Percentiles rank a stretch among this genome's conserved stretches.
These are phyloP conservation scores for Chrysosporium queenslandicum DNA, from an alignment of 2,329 filamentous ascomycete genomes.

Conservation along the genomic window DNA sequence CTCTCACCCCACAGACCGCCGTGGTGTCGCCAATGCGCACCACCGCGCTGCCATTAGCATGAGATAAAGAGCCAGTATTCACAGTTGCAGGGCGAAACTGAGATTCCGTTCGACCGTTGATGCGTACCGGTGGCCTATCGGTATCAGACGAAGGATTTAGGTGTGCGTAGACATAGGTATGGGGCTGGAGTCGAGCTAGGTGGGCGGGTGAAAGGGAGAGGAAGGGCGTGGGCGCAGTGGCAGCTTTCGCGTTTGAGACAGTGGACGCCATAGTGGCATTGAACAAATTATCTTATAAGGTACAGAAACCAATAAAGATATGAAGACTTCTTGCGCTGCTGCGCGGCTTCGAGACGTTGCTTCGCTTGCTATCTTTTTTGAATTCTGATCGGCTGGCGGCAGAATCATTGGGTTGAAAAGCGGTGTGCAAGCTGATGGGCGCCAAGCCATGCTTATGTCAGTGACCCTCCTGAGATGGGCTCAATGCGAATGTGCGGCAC, in stretches of 20 bases:
- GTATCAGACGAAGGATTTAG: constrained; percentile 51
- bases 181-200: constrained; percentile 82
- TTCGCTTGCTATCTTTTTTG: not conserved
- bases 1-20: constrained; percentile 86
- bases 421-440: not conserved
- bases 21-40: constrained; percentile 83
- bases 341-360: not conserved
- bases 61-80: constrained; percentile 74
- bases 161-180: constrained; percentile 81
- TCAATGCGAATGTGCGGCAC: not conserved
- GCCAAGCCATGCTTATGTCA: not conserved
- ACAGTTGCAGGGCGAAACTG: constrained; percentile 63
- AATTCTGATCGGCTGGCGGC: not conserved
- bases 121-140: constrained; percentile 53
- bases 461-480: not conserved
- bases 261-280: constrained; percentile 1
- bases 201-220: constrained; percentile 52
- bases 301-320: not conserved
- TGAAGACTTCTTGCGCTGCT: not conserved
- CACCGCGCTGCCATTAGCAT: constrained; percentile 82
- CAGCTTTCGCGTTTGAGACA: not conserved
- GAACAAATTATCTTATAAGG: not conserved
- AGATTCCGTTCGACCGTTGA: constrained; percentile 65
- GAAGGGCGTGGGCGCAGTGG: constrained; percentile 27
- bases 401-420: not conserved